Conservation (phyloP, 257 asterid genomes). For the Voacanga thouarsii region DNA sequence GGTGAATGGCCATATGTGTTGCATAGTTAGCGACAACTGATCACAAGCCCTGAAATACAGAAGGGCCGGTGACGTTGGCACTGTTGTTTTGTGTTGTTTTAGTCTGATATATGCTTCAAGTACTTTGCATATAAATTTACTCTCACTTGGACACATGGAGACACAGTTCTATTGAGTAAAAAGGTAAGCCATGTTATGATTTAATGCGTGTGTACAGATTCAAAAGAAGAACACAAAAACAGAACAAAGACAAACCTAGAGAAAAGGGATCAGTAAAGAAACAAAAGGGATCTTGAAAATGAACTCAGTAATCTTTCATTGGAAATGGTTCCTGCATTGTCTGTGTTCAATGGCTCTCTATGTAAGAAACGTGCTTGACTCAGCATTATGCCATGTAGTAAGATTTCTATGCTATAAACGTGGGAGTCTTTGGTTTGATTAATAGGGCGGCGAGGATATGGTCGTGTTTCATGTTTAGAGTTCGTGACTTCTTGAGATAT, state of each 20-base stretch:
- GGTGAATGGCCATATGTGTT: too few relatives aligned
- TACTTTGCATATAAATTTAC: neutral
- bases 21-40: too few relatives aligned
- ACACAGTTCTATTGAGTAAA: neutral
- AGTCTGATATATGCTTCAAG: neutral
- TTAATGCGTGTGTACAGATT: neutral
- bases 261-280: constrained; percentile 14
- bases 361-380: constrained; percentile 40
- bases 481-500: constrained; percentile 4
- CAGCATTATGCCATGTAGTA: neutral
- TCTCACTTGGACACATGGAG: neutral
- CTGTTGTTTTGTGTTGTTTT: neutral
- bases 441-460: constrained; percentile 32
- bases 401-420: constrained; percentile 20
- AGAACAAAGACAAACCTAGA: constrained; percentile 31
- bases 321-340: constrained; percentile 23
- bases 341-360: constrained; percentile 24
- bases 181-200: too few relatives aligned
- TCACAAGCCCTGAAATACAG: too few relatives aligned
- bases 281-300: constrained; percentile 32
- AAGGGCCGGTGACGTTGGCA: neutral
- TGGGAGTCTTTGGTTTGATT: constrained; percentile 34
- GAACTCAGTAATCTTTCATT: constrained; percentile 11
- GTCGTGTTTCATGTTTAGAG: constrained; percentile 4
- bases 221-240: constrained; percentile 17